Conservation (phyloP, 148 eudicot species). For the Dianthus caryophyllus region DNA sequence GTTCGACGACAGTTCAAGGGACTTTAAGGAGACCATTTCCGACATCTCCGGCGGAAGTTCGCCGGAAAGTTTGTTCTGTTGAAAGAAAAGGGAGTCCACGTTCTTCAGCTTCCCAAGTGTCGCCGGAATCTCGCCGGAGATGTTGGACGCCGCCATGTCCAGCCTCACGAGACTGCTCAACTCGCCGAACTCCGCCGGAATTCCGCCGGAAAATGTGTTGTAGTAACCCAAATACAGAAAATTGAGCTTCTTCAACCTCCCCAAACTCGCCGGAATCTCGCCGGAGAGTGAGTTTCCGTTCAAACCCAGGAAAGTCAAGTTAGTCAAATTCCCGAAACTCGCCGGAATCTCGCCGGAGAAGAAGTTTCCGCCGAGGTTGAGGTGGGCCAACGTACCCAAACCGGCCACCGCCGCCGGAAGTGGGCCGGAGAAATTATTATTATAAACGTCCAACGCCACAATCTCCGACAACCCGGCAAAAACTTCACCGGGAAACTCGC, state of each 20-base stretch:
- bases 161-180: conserved; percentile 28
- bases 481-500: conserved; percentile 32
- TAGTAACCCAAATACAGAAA: conserved; percentile 39
- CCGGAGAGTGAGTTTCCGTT: conserved; percentile 60
- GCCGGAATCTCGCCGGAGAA: conserved; percentile 70
- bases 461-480: conserved; percentile 28
- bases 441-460: conserved; percentile 47
- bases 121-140: conserved; percentile 55
- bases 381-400: conserved; percentile 28
- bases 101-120: conserved; percentile 41
- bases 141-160: conserved; percentile 44
- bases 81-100: conserved; percentile 53
- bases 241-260: conserved; percentile 20
- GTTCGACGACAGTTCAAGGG: conserved; percentile 43
- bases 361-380: conserved; percentile 64
- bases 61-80: conserved; percentile 41
- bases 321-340: conserved; percentile 32
- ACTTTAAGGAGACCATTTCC: conserved; percentile 32
- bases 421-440: conserved; percentile 59
- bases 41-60: conserved; percentile 46
- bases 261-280: conserved; percentile 42
- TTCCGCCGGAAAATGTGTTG: conserved; percentile 50
- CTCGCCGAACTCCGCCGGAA: conserved; percentile 59
- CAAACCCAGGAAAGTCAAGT: conserved; percentile 33
- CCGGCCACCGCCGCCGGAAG: conserved; percentile 40